These are phyloP conservation scores for Thalassiosira profunda DNA, from an alignment of 108 stramenopile genomes.

Conservation along the genomic window DNA sequence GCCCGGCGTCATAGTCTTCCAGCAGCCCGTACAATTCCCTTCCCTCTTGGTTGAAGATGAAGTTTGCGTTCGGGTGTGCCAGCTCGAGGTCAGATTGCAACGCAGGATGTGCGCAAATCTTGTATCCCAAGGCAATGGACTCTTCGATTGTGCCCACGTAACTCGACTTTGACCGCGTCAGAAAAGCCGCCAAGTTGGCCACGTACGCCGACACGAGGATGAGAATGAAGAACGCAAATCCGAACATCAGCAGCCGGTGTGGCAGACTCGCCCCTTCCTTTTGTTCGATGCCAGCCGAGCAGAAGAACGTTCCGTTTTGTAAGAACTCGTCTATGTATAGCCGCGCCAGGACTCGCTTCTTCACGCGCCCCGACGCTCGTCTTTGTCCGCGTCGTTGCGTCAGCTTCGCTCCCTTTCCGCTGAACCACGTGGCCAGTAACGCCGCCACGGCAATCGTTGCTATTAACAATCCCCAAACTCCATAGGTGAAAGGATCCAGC, in stretches of 20 bases:
- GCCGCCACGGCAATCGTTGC: neutral
- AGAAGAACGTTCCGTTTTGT: constrained; percentile 22
- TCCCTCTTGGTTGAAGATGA: constrained; percentile 3
- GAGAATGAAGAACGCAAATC: constrained; percentile 28
- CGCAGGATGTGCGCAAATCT: constrained; percentile 25
- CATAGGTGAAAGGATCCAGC: constrained; percentile 15
- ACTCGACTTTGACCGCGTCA: neutral
- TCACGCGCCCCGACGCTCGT: neutral
- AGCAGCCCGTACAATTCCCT: neutral
- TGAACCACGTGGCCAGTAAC: constrained; percentile 2
- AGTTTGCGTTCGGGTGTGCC: constrained; percentile 16
- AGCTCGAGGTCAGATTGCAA: constrained; percentile 9
- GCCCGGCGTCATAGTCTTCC: constrained; percentile 19
- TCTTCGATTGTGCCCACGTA: constrained; percentile 13
- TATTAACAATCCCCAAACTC: neutral
- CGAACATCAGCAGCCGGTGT: constrained; percentile 19
- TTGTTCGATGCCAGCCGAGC: constrained; percentile 20
- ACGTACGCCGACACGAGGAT: constrained; percentile 24
- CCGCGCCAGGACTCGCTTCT: neutral
- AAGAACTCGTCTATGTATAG: neutral
- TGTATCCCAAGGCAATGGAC: neutral
- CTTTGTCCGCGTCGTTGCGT: neutral
- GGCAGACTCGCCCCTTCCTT: constrained; percentile 10
- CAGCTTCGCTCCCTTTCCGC: neutral
- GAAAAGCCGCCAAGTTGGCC: constrained; percentile 22